Conservation (phyloP, 441 rosid species). For the Syzygium syzygioides region DNA sequence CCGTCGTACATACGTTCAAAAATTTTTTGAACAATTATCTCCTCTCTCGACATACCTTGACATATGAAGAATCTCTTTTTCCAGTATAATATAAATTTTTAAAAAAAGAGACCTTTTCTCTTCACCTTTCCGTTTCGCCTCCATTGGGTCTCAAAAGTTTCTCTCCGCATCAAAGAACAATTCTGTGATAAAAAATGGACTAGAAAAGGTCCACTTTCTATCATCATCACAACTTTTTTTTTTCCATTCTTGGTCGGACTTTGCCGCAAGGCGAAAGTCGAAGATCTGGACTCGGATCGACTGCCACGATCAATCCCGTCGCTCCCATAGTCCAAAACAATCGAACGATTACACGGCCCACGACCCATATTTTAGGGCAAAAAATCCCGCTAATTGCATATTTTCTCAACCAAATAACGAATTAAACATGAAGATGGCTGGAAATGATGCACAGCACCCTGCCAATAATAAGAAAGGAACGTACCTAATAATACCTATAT, state of each 20-base stretch:
- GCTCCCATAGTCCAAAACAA: not conserved
- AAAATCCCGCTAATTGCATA: not conserved
- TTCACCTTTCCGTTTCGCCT: not conserved
- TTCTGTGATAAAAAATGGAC: not conserved
- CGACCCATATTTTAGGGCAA: not conserved
- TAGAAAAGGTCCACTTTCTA: not conserved
- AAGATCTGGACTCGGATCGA: not conserved
- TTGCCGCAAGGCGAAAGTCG: not conserved
- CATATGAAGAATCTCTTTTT: not conserved
- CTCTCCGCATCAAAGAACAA: not conserved
- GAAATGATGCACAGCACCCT: not conserved
- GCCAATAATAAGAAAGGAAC: not conserved
- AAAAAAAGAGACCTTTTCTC: not conserved
- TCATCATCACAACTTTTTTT: not conserved
- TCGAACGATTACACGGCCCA: not conserved
- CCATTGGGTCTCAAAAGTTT: not conserved
- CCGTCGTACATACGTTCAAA: rapidly evolving
- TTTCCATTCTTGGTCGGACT: not conserved
- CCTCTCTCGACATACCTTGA: not conserved
- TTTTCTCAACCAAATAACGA: not conserved
- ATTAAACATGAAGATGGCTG: not conserved
- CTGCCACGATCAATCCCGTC: not conserved
- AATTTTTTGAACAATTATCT: not conserved
- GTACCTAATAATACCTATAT: not conserved
- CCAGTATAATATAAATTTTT: not conserved